Conservation (phyloP, 2,329 filamentous ascomycete genomes). For the Xylaria multiplex region DNA sequence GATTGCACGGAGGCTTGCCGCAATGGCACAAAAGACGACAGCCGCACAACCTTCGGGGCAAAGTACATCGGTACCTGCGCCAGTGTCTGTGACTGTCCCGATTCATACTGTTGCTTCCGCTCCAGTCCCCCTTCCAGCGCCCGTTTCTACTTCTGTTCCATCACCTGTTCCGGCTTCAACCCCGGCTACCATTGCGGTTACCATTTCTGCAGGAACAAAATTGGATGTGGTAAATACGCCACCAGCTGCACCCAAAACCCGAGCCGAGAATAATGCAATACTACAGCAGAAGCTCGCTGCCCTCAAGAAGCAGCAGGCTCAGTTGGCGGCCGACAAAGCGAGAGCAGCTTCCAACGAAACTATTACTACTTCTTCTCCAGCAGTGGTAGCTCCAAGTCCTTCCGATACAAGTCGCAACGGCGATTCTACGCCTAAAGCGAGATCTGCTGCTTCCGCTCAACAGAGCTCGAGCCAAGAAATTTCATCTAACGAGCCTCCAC, state of each 20-base stretch:
- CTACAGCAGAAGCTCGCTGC: slow-evolving; percentile 83
- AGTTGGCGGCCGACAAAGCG: slow-evolving; percentile 44
- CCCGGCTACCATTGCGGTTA: slow-evolving; percentile 13
- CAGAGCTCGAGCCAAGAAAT: slow-evolving; percentile 30
- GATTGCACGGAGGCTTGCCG: slow-evolving; percentile 50
- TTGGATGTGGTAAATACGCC: slow-evolving; percentile 27
- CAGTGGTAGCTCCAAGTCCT: slow-evolving; percentile 3
- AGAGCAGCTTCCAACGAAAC: slow-evolving; percentile 32
- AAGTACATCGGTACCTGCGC: slow-evolving; percentile 17
- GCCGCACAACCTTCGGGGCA: slow-evolving; percentile 38
- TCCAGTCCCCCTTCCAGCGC: slow-evolving; percentile 6
- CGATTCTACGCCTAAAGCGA: slow-evolving; percentile 31
- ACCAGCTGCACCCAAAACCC: slow-evolving; percentile 62
- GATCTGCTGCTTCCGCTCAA: slow-evolving; percentile 6
- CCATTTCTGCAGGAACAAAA: slow-evolving; percentile 17
- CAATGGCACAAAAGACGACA: slow-evolving; percentile 48
- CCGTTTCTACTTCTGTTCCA: slow-evolving; percentile 23
- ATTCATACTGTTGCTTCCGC: slow-evolving; percentile 5
- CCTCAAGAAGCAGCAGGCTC: slow-evolving; percentile 63
- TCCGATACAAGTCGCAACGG: slow-evolving; percentile 11
- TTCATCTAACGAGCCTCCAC: slow-evolving; percentile 33
- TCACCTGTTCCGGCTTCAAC: slow-evolving; percentile 2
- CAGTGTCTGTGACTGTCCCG: slow-evolving; percentile 16
- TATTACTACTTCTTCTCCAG: slow-evolving; percentile 31
- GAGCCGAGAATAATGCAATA: slow-evolving; percentile 72